Base-by-base conservation (phyloP, 345 rosid genomes). In the Erucastrum elatum region DNA sequence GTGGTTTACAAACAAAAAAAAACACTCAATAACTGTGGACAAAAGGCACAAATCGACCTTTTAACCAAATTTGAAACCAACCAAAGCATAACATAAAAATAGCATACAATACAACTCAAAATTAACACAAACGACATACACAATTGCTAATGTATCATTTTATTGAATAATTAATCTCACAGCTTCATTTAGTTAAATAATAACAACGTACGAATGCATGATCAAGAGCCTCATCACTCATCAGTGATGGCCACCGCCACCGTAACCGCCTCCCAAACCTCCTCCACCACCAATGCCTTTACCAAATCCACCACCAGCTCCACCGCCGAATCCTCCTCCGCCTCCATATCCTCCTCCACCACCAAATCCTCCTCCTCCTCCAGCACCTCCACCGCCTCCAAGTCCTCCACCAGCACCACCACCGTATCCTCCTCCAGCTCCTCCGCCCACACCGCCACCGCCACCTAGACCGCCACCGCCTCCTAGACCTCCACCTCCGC, bases 301-400 rank as follows among this genome's bases (percentile, higher is more conserved):
- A 46, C 55, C 55, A 46, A 46, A 46, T 46, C 55, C 55, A 46
- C 55, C 53, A 46, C 53, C 53, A 46, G 53, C 53, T 46, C 53
- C 53, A 13, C 53, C 56, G 17, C 56, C 56, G 56, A 49, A 49
- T 49, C 56, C 56, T 49, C 56, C 53, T 12, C 53, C 53, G 53
- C 53, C 53, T 44, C 53, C 53, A 44, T 12, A 44, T 44, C 53
- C 53, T 44, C 53, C 56, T 49, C 56, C 56, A 2, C 56, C 56
- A 49, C 56, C 56, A 49, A 49, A 49, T 49, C 56, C 56, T 49
- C 56, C 56, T 49, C 56, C 56, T 49, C 56, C 56, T 49, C 56
- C 56, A 49, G 56, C 56, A 49, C 56, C 56, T 49, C 56, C 56
- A n/a, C 56, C 56, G 56, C 56, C 56, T 49, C 56, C 56, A 49